Evolutionary conservation across 441 rosid species (phyloP), one percentile per base, ranked within the genome.

Genomic region (Metrosideros polymorpha): DNA sequence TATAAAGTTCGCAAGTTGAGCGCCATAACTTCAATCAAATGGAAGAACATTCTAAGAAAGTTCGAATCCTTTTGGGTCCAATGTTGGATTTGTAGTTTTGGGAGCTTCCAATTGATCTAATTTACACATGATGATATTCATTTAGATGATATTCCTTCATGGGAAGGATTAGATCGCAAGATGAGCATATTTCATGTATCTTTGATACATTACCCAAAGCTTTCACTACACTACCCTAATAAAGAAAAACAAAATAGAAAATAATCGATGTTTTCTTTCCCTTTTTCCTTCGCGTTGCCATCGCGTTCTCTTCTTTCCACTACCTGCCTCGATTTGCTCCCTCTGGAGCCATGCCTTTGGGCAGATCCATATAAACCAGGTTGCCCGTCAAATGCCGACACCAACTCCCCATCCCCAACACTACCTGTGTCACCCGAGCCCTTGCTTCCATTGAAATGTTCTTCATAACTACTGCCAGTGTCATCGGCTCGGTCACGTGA

Each of bases 341-440:
- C 98, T 87, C 98, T 89, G 14, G 94, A 90, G 63, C 94, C 96
- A 29, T 95, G 96, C 89, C 96, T 92, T 86, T 90, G 96, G 66
- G 89, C 86, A 12, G 94, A 90, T 47, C 90, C 95, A 29, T 88
- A 91, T 24, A 93, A 92, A 85, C 94, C 88, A 39, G 96, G 39
- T 86, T 92, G 95, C 84, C 95, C 96, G 12, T 96, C 98, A 66
- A 95, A 93, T 47, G 92, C 94, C 4, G 92, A 91, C 30, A 91
- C 91, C 79, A 89, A 82, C 85, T 95, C 98, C 6, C 94, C 92
- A 90, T 96, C 98, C 63, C 98, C 98, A 6, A 95, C 84, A 54
- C 97, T 96, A 39, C 95, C 92, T 2, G 97, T 91, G 61, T 96
- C 98, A 8, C 98, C 97, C 0, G 93, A 95, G 90, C 94, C 98